These are phyloP conservation scores for Leccinum disarticulatum DNA, from an alignment of 768 basidiomycete genomes.

Conservation along the genomic window DNA sequence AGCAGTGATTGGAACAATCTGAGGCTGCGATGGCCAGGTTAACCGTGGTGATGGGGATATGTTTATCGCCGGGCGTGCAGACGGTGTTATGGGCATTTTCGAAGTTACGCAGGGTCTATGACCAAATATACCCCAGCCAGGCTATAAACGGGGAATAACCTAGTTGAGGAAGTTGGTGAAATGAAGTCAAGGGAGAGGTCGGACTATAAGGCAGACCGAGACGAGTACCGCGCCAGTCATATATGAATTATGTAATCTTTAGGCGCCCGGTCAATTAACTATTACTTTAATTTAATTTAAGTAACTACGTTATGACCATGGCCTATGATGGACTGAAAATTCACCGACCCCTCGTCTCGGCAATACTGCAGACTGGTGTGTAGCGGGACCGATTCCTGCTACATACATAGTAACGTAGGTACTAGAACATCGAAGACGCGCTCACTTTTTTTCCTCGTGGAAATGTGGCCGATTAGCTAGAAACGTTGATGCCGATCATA, in stretches of 20 bases:
- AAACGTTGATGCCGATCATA: not conserved
- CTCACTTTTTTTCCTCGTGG: too few relatives aligned
- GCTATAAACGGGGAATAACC: not conserved
- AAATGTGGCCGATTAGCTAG: not conserved
- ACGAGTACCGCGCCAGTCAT: constrained; percentile 21
- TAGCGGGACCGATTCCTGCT: too few relatives aligned
- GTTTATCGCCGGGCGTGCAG: not conserved
- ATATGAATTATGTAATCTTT: constrained; percentile 6
- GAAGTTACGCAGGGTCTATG: not conserved
- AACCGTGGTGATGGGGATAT: not conserved
- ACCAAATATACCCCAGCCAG: not conserved
- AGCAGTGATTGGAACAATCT: not conserved
- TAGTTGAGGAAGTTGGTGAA: not conserved
- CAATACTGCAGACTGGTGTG: too few relatives aligned
- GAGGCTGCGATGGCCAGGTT: not conserved
- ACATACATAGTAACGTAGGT: too few relatives aligned
- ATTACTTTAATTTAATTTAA: too few relatives aligned
- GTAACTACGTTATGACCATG: not conserved
- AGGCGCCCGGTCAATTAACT: not conserved
- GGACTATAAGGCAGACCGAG: not conserved
- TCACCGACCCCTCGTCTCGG: too few relatives aligned
- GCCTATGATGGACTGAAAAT: too few relatives aligned
- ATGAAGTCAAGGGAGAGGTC: not conserved
- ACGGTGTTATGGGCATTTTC: too few relatives aligned
- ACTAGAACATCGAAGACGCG: too few relatives aligned